Base-by-base conservation (phyloP, 768 basidiomycete genomes). In the Leccinum fibrillosum region DNA sequence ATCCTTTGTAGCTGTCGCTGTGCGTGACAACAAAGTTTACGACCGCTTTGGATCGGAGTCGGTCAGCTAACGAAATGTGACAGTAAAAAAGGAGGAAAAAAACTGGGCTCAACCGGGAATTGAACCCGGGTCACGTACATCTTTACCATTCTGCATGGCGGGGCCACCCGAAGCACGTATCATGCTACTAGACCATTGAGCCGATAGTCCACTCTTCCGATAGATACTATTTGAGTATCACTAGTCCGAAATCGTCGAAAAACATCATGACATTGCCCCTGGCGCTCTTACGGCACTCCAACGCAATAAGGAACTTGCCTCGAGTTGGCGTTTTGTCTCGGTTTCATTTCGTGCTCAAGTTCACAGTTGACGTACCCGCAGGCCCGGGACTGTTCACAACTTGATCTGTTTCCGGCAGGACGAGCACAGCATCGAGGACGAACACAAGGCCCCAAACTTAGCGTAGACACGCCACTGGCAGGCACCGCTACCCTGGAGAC, bases 51-150 rank as follows among this genome's bases (percentile, higher is more conserved):
- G 6, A 21, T 51, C 50, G 50, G 50, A 51, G 50, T 51, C 50
- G 12, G 50, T 15, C n/a, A 30, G 0, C 30, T 32, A 32, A 30
- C 17, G 28, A 49, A n/a, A 48, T n/a, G 19, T 34, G 50, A 51
- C 49, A n/a, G 19, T 6, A 2, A 11, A 15, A 26, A 45, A 49
- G 4, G 13, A 52, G 5, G 3, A 60, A 64, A 65, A 67, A 65
- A 62, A 52, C 2, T 12, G 60, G 67, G 64, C 66, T 60, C 68
- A 69, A 71, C 70, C 70, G 66, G 70, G 70, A 72, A 71, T 72
- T 70, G 70, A 71, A 71, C 70, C 70, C 70, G 70, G 70, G 70
- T 69, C 70, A 71, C 70, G 70, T 70, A 71, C 69, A 71, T 71
- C 62, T 69, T 71, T 64, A 59, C 70, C 71, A 71, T 61, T 34